A percentile compares a stretch with the other conserved stretches of the same genome.
These are phyloP conservation scores for Beauveria sp. DNA, from an alignment of 2,329 filamentous ascomycete genomes.

Conservation along the genomic window DNA sequence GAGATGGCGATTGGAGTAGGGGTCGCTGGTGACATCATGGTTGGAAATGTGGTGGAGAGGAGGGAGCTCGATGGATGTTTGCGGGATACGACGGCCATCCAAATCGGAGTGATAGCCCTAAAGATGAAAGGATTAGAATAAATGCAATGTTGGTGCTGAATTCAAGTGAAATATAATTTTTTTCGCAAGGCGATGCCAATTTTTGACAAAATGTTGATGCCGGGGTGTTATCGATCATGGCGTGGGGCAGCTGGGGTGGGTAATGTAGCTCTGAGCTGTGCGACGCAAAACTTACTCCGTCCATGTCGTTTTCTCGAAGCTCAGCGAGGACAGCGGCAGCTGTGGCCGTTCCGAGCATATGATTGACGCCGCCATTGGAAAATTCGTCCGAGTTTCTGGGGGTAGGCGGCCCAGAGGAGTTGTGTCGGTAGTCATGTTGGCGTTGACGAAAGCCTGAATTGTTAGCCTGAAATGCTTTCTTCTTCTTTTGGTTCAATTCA, in stretches of 20 bases:
- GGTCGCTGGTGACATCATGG: constrained; percentile 64
- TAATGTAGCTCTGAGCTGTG: background rate
- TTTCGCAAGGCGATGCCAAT: background rate
- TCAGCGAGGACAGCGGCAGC: constrained; percentile 84
- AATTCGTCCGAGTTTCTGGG: constrained; percentile 64
- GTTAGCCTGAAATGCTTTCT: background rate
- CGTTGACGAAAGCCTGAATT: constrained; percentile 48
- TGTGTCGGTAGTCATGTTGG: constrained; percentile 59
- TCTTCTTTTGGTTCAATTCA: background rate
- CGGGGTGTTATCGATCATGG: constrained; percentile 19
- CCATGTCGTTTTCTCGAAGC: constrained; percentile 72
- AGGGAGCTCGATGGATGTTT: constrained; percentile 65
- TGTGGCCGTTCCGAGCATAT: constrained; percentile 52
- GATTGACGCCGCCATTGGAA: constrained; percentile 33
- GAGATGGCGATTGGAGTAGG: constrained; percentile 59
- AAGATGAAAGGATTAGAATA: constrained; percentile 9
- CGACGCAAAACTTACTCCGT: constrained; percentile 50
- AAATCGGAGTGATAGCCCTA: constrained; percentile 65
- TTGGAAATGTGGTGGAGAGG: constrained; percentile 49
- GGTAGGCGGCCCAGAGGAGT: constrained; percentile 58
- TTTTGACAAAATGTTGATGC: background rate
- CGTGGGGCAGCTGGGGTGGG: constrained; percentile 17
- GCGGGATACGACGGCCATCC: constrained; percentile 55
- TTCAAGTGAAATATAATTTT: background rate
- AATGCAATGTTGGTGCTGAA: background rate